Percentiles rank a stretch among this genome's conserved stretches.
phyloP scores from a whole-genome alignment of 331 rosid species.

The Acacia pycnantha region DNA sequence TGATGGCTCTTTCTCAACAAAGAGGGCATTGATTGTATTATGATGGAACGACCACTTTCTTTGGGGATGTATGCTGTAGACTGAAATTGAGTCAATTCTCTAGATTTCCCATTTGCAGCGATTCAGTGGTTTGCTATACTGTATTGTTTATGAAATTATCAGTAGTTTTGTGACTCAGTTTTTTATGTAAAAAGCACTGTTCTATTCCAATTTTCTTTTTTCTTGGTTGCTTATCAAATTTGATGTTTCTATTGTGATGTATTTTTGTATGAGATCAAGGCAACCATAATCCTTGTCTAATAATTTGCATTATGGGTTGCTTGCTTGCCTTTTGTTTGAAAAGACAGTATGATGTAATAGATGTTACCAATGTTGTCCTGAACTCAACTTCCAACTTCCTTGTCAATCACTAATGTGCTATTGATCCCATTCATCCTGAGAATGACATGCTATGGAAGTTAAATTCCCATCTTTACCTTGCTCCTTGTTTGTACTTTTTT shows the following conservation, averaged over 20 bases:
- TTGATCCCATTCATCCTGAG: neutral
- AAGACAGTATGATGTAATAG: slow-evolving; percentile 2
- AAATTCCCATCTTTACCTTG: neutral
- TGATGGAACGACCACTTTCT: slow-evolving; percentile 9
- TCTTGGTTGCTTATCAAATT: neutral
- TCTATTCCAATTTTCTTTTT: neutral
- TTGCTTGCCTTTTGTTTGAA: neutral
- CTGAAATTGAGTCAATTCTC: slow-evolving; percentile 1
- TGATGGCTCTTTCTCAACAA: slow-evolving; percentile 14
- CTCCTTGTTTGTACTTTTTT: neutral
- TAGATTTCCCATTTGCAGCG: neutral
- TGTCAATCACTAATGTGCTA: neutral
- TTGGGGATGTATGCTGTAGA: neutral
- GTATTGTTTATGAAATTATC: neutral
- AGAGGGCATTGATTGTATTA: neutral
- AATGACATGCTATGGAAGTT: neutral
- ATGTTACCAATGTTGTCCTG: neutral
- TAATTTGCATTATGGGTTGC: neutral
- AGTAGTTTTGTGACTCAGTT: neutral
- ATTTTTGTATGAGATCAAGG: slow-evolving; percentile 17
- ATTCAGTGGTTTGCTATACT: neutral
- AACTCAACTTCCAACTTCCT: neutral
- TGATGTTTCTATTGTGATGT: neutral
- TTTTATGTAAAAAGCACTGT: neutral
- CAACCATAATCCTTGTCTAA: neutral